phyloP scores from a whole-genome alignment of 768 basidiomycete genomes.

The Boletus bicolor region DNA sequence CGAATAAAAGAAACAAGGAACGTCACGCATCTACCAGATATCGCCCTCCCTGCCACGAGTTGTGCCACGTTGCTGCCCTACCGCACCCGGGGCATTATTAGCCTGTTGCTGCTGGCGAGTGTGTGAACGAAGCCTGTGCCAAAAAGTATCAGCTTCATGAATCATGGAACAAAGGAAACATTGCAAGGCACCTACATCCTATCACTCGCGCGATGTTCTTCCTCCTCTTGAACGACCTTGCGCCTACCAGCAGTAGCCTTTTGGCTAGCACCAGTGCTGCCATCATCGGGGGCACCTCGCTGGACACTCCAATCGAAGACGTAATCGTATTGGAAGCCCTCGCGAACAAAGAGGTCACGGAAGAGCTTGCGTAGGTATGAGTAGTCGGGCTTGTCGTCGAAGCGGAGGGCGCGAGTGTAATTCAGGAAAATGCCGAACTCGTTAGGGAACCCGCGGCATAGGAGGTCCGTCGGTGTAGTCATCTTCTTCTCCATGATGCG shows the following conservation, averaged over 20 bases:
- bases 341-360: slow-evolving; percentile 95
- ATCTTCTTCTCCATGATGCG: slow-evolving; percentile 99
- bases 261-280: slow-evolving; percentile 54
- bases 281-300: slow-evolving; percentile 67
- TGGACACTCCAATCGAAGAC: slow-evolving; percentile 99
- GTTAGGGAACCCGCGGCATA: slow-evolving; percentile 99
- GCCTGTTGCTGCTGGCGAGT: slow-evolving; percentile 78
- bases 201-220: slow-evolving; percentile 78
- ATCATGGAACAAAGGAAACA: slow-evolving; percentile 14
- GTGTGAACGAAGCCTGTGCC: slow-evolving; percentile 76
- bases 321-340: slow-evolving; percentile 99
- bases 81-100: slow-evolving; percentile 46
- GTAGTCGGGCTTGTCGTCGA: slow-evolving; percentile 99
- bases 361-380: slow-evolving; percentile 99
- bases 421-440: slow-evolving; percentile 99
- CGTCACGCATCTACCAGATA: slow-evolving; percentile 39
- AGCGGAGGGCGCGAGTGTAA: slow-evolving; percentile 97
- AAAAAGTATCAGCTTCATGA: slow-evolving; percentile 13
- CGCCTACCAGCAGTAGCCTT: slow-evolving; percentile 63
- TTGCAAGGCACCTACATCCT: slow-evolving; percentile 61
- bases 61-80: slow-evolving; percentile 43
- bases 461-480: slow-evolving; percentile 94
- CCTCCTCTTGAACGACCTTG: slow-evolving; percentile 83
- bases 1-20: slow-evolving; percentile 33
- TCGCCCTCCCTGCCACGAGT: slow-evolving; percentile 44